Evolutionary conservation across 495 filamentous ascomycete species (phyloP).

Genomic region (Penicillium roqueforti): DNA sequence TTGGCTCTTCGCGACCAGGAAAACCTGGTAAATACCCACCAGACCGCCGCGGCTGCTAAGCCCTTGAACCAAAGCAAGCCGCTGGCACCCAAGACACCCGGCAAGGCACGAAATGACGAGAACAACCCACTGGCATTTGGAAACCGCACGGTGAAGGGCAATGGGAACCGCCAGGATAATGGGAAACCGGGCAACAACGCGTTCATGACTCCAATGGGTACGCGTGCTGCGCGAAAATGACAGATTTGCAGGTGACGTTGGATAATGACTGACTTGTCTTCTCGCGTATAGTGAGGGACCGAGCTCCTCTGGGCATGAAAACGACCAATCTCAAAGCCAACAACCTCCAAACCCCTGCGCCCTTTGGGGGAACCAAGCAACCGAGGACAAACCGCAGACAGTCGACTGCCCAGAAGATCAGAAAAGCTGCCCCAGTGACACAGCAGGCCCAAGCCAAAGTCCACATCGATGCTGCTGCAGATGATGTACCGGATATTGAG

Average conservation of each 20-base stretch:
- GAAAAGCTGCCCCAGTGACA: constrained; percentile 37
- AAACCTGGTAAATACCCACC: constrained; percentile 74
- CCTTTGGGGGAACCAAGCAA: constrained; percentile 41
- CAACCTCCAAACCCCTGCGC: constrained; percentile 59
- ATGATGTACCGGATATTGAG: constrained; percentile 69
- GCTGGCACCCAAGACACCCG: constrained; percentile 73
- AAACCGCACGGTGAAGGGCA: constrained; percentile 61
- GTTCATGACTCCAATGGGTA: constrained; percentile 84
- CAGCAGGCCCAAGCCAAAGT: constrained; percentile 34
- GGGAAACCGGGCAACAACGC: constrained; percentile 59
- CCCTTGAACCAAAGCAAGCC: constrained; percentile 67
- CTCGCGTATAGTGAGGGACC: constrained; percentile 57
- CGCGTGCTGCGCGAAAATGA: constrained; percentile 9
- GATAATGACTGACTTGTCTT: constrained; percentile 24
- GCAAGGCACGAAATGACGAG: constrained; percentile 85
- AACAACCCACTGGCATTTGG: constrained; percentile 62
- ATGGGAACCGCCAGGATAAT: constrained; percentile 63
- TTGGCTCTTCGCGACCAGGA: constrained; percentile 85
- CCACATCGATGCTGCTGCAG: constrained; percentile 35
- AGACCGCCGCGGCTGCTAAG: constrained; percentile 72
- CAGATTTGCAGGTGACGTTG: not conserved
- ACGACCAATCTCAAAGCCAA: constrained; percentile 91
- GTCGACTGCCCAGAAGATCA: constrained; percentile 50
- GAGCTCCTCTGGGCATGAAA: constrained; percentile 85
- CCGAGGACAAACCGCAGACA: constrained; percentile 46